Evolutionary conservation across 2,329 filamentous ascomycete genomes (phyloP).

Genomic region (Exophiala lecanii-corni): DNA sequence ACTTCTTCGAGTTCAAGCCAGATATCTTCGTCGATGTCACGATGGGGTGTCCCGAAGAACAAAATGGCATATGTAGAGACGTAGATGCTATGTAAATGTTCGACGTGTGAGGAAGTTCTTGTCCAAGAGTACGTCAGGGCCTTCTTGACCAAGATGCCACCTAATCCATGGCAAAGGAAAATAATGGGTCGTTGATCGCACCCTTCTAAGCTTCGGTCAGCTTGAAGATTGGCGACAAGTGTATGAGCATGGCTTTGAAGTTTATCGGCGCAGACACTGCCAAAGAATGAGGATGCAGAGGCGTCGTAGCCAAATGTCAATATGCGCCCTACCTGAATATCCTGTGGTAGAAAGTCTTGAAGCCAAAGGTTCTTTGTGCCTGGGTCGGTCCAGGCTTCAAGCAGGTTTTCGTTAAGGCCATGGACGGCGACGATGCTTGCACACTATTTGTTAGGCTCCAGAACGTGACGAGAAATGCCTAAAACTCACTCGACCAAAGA

Average conservation of each 20-base stretch:
- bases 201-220: slow-evolving; percentile 28
- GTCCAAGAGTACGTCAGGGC: slow-evolving; percentile 29
- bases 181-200: slow-evolving; percentile 33
- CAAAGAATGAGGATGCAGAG: slow-evolving; percentile 1
- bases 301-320: slow-evolving; percentile 22
- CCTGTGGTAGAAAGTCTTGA: slow-evolving; percentile 21
- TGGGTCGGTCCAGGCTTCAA: slow-evolving; percentile 25
- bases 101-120: slow-evolving; percentile 23
- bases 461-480: no score
- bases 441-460: no score
- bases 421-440: slow-evolving; percentile 26
- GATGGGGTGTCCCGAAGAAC: slow-evolving; percentile 38
- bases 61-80: slow-evolving; percentile 34
- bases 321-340: slow-evolving; percentile 12
- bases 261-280: slow-evolving; percentile 11
- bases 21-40: slow-evolving; percentile 30
- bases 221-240: slow-evolving; percentile 32
- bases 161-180: slow-evolving; percentile 38
- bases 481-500: no score
- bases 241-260: slow-evolving; percentile 30
- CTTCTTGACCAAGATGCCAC: slow-evolving; percentile 36
- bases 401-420: slow-evolving; percentile 22
- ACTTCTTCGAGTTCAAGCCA: slow-evolving; percentile 14
- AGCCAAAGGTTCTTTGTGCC: slow-evolving; percentile 24
- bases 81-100: slow-evolving; percentile 31